Percentiles rank a stretch among this genome's conserved stretches.
These are phyloP conservation scores for Hypoxylon sp. DNA, from an alignment of 2,329 filamentous ascomycete genomes.

Conservation along the genomic window DNA sequence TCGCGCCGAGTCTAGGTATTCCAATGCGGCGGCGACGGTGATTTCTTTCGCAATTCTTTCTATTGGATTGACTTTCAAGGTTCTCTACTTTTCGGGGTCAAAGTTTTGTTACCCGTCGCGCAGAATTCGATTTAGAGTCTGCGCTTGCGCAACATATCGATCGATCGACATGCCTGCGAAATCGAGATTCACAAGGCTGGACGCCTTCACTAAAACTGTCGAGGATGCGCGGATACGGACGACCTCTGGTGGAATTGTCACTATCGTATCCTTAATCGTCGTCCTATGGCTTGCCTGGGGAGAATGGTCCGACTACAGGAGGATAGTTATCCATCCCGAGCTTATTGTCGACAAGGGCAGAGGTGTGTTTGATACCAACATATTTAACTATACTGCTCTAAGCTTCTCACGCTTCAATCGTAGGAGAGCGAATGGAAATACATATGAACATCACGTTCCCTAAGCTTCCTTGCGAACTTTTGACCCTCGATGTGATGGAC, in stretches of 20 bases:
- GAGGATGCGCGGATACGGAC: slow-evolving; percentile 97
- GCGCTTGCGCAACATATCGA: slow-evolving; percentile 32
- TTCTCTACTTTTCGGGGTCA: slow-evolving; percentile 6
- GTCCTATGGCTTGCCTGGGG: slow-evolving; percentile 92
- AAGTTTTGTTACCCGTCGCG: slow-evolving; percentile 29
- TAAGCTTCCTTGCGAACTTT: slow-evolving; percentile 90
- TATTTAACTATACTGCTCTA: slow-evolving; percentile 22
- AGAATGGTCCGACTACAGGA: slow-evolving; percentile 95
- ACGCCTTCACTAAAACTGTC: slow-evolving; percentile 99
- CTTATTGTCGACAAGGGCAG: slow-evolving; percentile 96
- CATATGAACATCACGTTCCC: slow-evolving; percentile 98
- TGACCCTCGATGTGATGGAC: slow-evolving; percentile 99
- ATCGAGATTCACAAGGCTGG: slow-evolving; percentile 94
- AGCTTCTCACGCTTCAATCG: slow-evolving; percentile 47
- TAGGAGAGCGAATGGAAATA: slow-evolving; percentile 97
- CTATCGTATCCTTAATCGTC: slow-evolving; percentile 88
- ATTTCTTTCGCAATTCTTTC: slow-evolving; percentile 29
- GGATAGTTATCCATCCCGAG: slow-evolving; percentile 89
- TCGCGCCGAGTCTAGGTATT: slow-evolving; percentile 20
- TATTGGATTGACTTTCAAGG: slow-evolving; percentile 28
- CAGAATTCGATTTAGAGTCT: slow-evolving; percentile 25
- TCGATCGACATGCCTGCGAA: slow-evolving; percentile 80
- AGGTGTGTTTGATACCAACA: slow-evolving; percentile 68
- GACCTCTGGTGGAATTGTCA: slow-evolving; percentile 94
- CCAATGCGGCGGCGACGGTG: slow-evolving; percentile 51